phyloP scores from a whole-genome alignment of 1,284 basidiomycete species.

The Ganoderma sinense region DNA sequence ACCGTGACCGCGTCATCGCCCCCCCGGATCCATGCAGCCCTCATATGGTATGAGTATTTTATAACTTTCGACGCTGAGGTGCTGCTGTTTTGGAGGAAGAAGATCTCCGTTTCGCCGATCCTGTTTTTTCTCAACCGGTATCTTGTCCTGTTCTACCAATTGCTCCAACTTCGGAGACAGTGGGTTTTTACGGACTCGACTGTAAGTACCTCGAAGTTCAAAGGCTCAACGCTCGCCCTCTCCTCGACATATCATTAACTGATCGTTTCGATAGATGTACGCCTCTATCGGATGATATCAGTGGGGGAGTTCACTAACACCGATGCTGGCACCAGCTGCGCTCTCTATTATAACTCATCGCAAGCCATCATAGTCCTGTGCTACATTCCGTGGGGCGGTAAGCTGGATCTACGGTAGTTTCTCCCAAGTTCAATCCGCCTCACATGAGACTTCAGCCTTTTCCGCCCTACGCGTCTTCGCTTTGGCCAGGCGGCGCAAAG shows the following conservation, averaged over 20 bases:
- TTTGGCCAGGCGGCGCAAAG: too few relatives aligned
- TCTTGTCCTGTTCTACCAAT: background rate
- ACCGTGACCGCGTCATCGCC: too few relatives aligned
- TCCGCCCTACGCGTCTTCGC: too few relatives aligned
- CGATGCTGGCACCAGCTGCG: background rate
- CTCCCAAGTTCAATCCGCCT: background rate
- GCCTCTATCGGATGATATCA: too few relatives aligned
- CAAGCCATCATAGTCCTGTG: background rate
- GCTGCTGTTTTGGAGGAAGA: constrained; percentile 8
- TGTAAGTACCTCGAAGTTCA: background rate
- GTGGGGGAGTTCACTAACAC: background rate
- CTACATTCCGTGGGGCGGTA: constrained; percentile 12
- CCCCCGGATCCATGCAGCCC: background rate
- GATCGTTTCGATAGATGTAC: background rate
- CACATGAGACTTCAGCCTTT: background rate
- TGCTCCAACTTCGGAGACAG: background rate
- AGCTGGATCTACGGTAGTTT: background rate
- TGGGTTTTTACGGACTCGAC: background rate
- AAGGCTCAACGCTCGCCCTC: too few relatives aligned
- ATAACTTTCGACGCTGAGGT: constrained; percentile 7
- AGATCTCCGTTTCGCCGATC: background rate
- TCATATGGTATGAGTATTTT: constrained; percentile 10
- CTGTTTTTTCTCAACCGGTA: constrained; percentile 12
- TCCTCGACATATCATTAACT: background rate
- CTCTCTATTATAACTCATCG: background rate